These are phyloP conservation scores for Serendipita sp. DNA, from an alignment of 768 basidiomycete genomes.

Conservation along the genomic window DNA sequence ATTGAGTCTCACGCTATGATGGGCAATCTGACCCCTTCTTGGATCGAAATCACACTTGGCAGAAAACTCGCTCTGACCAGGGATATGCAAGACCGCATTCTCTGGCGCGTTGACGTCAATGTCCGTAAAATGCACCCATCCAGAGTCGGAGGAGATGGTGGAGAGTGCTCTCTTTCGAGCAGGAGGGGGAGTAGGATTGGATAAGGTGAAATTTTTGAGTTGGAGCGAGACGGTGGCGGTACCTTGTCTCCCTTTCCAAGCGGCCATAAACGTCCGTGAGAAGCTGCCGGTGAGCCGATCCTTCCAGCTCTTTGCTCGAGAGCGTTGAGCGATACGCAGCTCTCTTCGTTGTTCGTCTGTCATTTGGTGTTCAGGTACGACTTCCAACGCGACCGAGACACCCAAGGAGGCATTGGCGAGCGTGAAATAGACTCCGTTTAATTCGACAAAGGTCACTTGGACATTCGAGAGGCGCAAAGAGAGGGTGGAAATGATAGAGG, in stretches of 20 bases:
- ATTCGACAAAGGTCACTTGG: not conserved
- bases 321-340: not conserved
- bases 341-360: not conserved
- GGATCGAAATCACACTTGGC: not conserved
- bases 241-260: not conserved
- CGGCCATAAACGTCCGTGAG: not conserved
- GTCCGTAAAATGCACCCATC: not conserved
- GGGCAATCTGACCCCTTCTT: not conserved
- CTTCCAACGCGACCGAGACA: not conserved
- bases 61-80: not conserved
- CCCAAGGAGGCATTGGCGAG: not conserved
- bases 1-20: not conserved
- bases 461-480: not conserved
- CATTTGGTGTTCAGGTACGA: slow-evolving; percentile 3
- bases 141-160: not conserved
- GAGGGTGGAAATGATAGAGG: not conserved
- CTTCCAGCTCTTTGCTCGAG: not conserved
- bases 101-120: not conserved
- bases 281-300: not conserved
- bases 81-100: not conserved
- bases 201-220: not conserved
- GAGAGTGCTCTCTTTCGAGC: not conserved
- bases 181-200: not conserved
- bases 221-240: not conserved
- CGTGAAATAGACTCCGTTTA: not conserved